Evolutionary conservation across 225 moss, liverwort and hornwort species (phyloP).

Genomic region (Pleurozium schreberi): DNA sequence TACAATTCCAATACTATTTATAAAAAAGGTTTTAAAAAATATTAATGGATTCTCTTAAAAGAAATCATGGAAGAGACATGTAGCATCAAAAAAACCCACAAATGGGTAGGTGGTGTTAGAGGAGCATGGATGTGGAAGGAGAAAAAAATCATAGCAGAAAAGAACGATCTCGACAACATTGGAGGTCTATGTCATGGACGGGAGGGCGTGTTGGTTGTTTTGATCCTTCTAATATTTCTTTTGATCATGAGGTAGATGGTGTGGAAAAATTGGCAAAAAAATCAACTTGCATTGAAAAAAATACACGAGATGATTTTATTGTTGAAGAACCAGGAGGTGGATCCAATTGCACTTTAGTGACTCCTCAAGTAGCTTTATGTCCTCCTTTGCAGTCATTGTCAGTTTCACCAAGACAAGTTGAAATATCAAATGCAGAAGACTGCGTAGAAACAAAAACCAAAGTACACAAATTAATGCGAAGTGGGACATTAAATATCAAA

Average conservation of each 20-base stretch:
- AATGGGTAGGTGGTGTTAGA: conserved; percentile 34
- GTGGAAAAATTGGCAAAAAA: neutral
- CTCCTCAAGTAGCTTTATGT: conserved; percentile 23
- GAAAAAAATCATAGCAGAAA: conserved; percentile 9
- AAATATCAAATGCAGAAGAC: neutral
- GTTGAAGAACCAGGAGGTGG: neutral
- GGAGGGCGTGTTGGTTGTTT: conserved; percentile 6
- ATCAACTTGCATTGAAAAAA: neutral
- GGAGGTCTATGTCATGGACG: conserved; percentile 45
- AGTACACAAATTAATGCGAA: conserved; percentile 25
- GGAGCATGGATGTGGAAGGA: conserved; percentile 58
- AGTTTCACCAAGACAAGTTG: conserved; percentile 5
- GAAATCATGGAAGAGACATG: conserved; percentile 2
- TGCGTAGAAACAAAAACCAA: neutral
- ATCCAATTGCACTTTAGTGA: neutral
- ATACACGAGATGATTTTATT: neutral
- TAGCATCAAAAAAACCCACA: neutral
- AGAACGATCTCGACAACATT: conserved; percentile 14
- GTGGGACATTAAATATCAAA: conserved; percentile 66
- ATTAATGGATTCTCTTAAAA: conserved; percentile 3
- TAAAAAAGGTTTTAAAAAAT: neutral
- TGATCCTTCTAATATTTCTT: neutral
- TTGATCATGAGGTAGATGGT: neutral
- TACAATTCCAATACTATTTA: neutral
- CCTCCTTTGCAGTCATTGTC: conserved; percentile 39